A percentile compares a stretch with the other conserved stretches of the same genome.
These are phyloP conservation scores for Sugiyamaella castrensis DNA, from an alignment of 1,139 yeast species.

Conservation along the genomic window DNA sequence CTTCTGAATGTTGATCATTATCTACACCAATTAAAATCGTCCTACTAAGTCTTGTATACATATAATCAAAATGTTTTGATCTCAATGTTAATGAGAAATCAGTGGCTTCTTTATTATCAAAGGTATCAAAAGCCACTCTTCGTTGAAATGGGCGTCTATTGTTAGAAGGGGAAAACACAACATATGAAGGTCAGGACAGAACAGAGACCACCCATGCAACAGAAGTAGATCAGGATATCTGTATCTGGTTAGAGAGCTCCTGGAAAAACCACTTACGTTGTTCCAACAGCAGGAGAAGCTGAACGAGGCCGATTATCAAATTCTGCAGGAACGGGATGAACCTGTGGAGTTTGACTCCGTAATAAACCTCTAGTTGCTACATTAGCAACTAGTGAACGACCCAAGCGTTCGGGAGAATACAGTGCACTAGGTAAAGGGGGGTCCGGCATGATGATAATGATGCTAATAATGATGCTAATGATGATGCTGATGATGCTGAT, in stretches of 20 bases:
- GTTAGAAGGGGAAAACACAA: no score
- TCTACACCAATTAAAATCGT: constrained; percentile 63
- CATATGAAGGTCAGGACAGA: neutral
- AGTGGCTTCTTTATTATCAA: constrained; percentile 41
- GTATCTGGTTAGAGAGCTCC: no score
- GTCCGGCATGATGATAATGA: no score
- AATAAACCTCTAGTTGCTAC: neutral
- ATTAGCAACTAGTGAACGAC: constrained; percentile 1
- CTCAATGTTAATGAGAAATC: constrained; percentile 50
- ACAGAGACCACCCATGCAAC: neutral
- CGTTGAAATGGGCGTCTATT: constrained; percentile 23
- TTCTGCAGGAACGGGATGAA: neutral
- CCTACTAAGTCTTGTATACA: constrained; percentile 54
- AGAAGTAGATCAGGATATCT: no score
- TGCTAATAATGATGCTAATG: no score
- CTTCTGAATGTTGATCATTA: constrained; percentile 53
- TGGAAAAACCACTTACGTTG: neutral
- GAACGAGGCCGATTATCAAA: constrained; percentile 6
- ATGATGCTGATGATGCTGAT: no score
- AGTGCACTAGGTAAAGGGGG: no score
- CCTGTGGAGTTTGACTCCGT: constrained; percentile 11
- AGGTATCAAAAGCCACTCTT: constrained; percentile 57
- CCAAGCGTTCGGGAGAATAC: neutral
- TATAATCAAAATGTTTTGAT: constrained; percentile 55
- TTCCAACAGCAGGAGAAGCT: constrained; percentile 10